Evolutionary conservation across 768 basidiomycete species (phyloP), one percentile per base, ranked within the genome.

Genomic region (Serendipita sp.): DNA sequence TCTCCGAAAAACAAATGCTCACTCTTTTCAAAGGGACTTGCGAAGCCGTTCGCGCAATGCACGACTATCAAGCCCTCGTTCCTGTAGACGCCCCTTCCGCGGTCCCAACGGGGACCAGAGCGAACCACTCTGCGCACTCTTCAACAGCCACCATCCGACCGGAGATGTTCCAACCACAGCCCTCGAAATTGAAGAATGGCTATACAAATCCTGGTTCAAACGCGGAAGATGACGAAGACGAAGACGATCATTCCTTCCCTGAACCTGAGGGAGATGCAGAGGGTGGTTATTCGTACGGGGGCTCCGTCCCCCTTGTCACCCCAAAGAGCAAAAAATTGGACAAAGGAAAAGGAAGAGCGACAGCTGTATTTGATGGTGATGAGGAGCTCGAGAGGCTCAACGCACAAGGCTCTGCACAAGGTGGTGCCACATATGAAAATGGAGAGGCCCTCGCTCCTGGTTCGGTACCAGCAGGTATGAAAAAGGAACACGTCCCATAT

Each of bases 21-120:
- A 81, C 81, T 50, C 79, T 95, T 43, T 98, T 99, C 80, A 88
- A 85, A 68, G 95, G 95, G 6, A 91, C 95, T 8, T 98, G 95
- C 74, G 82, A 88, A 66, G 96, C 92, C 62, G 83, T 99, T 27
- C 84, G 87, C 40, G 93, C 95, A 1, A 92, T 99, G 89, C 96
- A 99, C 73, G 82, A 83, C 66, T 91, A 91, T 73, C 83, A 81
- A 45, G 81, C 86, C 0, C 75, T 77, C 18, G 71, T 74, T 23
- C 72, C 72, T 37, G n/a, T 60, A 68, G 53, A 66, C 74, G 33
- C 62, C 69, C 69, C 64, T 64, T 64, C 27, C 37, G 66, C 70
- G 62, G 69, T 68, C 11, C 71, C 13, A 62, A 68, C n/a, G 23
- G 50, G 70, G 50, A 64, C 72, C 43, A 53, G 64, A 29, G 31